Evolutionary conservation across 83 land plant species (phyloP).

Genomic region (Picea mariana): DNA sequence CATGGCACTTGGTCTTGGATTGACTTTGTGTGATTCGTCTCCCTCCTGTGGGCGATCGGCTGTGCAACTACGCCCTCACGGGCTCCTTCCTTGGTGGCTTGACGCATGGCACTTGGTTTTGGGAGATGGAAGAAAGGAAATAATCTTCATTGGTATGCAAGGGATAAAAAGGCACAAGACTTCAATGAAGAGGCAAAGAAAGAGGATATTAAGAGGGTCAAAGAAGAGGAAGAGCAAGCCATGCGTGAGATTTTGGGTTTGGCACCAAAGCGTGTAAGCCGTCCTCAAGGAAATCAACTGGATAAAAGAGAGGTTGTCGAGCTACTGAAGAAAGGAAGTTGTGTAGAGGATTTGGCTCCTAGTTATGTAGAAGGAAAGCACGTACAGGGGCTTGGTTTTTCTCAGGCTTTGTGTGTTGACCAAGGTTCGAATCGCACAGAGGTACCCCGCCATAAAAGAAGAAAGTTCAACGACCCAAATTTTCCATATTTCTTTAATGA

Average conservation of each 20-base stretch:
- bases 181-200: conserved; percentile 50
- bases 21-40: too few species aligned
- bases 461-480: too few species aligned
- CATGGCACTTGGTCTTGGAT: too few species aligned
- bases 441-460: too few species aligned
- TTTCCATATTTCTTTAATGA: too few species aligned
- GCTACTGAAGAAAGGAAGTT: conserved; percentile 80
- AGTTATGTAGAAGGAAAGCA: conserved; percentile 88
- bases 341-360: conserved; percentile 82
- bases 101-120: too few species aligned
- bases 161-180: conserved; percentile 57
- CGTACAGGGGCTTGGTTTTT: conserved; percentile 92
- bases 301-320: conserved; percentile 90
- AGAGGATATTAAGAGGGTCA: conserved; percentile 80
- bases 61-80: too few species aligned
- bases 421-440: too few species aligned
- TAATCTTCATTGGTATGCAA: conserved; percentile 85
- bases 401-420: too few species aligned
- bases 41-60: too few species aligned
- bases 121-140: too few species aligned
- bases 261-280: conserved; percentile 75
- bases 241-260: conserved; percentile 94
- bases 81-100: too few species aligned
- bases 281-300: conserved; percentile 69
- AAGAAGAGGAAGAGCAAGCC: conserved; percentile 93